Base-by-base conservation (phyloP, 1,139 yeast species). In the Wickerhamomyces sp. region DNA sequence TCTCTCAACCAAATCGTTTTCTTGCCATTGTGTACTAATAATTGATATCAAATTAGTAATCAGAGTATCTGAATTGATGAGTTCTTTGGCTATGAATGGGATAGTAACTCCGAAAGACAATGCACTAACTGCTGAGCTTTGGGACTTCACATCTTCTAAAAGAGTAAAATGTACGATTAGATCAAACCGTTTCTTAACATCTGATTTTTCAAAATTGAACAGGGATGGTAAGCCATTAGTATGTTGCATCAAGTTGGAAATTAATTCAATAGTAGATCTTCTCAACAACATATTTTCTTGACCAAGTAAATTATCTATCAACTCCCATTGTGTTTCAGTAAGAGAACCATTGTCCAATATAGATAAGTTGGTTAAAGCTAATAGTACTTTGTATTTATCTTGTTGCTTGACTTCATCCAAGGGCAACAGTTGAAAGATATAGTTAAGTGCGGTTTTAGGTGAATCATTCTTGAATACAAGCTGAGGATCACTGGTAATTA, bases 341-440 rank as follows among this genome's bases (percentile, higher is more conserved):
- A 49, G 26, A 3, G 45, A 22, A 3, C 49, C 54, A 13, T 44
- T 42, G 34, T 53, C 51, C 7, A 49, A 5, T 3, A 49, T 37
- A 2, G 52, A 36, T 7, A 54, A 35, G 26, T 54, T 54, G 1
- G 57, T 53, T 9, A 54, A 33, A 5, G 56, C 41, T 3, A 51
- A 25, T 5, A 54, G 20, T 1, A 48, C 39, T 28, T 45, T 37
- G 33, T 42, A 43, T 21, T 48, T 46, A 19, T 53, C 54, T 29
- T 42, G 46, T 22, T 29, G 12, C 3, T 47, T 15, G 2, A 41
- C 31, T 4, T 38, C 34, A 1, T 45, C 49, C 2, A 41, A n/a
- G 3, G 33, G n/a, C 3, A 74, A 49, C 15, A 70, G 54, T 43
- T 71, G 74, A 9, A 68, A 60, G 29, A 74, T 54, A 43, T 69